phyloP scores from a whole-genome alignment of 176 grass and related monocot species.

The Elaeis guineensis region DNA sequence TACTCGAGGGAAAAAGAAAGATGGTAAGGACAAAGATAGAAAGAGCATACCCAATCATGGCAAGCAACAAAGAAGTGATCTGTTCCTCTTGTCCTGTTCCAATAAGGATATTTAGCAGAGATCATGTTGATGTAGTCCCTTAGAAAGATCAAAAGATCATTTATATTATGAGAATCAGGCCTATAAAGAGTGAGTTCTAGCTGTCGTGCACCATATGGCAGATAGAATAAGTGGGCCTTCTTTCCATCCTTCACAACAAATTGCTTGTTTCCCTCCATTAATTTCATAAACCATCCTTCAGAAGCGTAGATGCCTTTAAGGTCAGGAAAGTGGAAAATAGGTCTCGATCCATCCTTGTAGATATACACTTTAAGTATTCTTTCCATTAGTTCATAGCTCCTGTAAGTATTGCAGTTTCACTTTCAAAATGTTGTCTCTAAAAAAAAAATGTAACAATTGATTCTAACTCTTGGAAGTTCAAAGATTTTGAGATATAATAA shows the following conservation, averaged over 20 bases:
- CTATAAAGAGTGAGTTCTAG: conserved; percentile 65
- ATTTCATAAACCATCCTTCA: conserved; percentile 96
- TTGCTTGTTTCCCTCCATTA: conserved; percentile 60
- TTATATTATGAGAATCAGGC: conserved; percentile 60
- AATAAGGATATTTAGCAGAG: conserved; percentile 60
- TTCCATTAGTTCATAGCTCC: conserved; percentile 96
- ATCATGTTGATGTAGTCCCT: conserved; percentile 77
- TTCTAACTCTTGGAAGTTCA: too few species aligned
- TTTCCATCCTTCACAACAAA: conserved; percentile 60
- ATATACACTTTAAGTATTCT: conserved; percentile 71
- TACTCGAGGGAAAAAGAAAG: background rate
- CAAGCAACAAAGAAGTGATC: conserved; percentile 94
- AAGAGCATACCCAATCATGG: conserved; percentile 84
- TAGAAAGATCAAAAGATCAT: conserved; percentile 54
- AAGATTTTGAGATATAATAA: too few species aligned
- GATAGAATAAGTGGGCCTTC: conserved; percentile 71
- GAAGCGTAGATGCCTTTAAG: conserved; percentile 85
- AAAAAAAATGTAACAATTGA: too few species aligned
- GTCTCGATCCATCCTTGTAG: conserved; percentile 70
- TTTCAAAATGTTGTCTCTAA: too few species aligned
- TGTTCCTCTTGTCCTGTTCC: conserved; percentile 80
- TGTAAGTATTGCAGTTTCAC: conserved; percentile 15
- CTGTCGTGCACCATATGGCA: conserved; percentile 66
- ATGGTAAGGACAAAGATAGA: background rate
- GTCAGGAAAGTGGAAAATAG: conserved; percentile 72